phyloP scores from a whole-genome alignment of 176 grass and related monocot genomes.

The Rhynchospora tenuis region DNA sequence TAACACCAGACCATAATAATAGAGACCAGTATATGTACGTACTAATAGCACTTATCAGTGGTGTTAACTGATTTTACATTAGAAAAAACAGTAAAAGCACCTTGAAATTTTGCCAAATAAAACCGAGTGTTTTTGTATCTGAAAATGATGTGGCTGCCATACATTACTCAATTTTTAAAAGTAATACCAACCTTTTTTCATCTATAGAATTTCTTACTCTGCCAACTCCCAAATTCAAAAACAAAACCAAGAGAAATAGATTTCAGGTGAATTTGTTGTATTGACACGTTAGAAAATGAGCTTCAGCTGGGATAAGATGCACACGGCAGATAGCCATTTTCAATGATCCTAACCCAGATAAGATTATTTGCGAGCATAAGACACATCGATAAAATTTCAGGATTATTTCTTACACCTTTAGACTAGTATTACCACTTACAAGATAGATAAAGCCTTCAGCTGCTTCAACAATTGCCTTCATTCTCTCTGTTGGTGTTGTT shows the following conservation, averaged over 20 bases:
- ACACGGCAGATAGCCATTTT: background rate
- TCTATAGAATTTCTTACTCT: background rate
- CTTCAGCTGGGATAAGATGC: background rate
- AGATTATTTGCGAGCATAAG: background rate
- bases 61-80: background rate
- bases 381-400: background rate
- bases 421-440: slow-evolving; percentile 35
- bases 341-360: background rate
- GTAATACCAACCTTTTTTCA: background rate
- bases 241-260: background rate
- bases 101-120: background rate
- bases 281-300: background rate
- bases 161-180: background rate
- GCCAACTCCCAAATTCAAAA: background rate
- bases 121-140: background rate
- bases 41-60: background rate
- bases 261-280: background rate
- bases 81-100: background rate
- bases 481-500: slow-evolving; percentile 95
- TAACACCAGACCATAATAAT: background rate
- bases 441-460: slow-evolving; percentile 98
- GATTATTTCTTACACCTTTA: background rate
- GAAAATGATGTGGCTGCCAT: background rate
- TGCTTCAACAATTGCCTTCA: slow-evolving; percentile 74
- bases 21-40: background rate